Evolutionary conservation across 192 early-diverging fungal species (phyloP).

Genomic region (Linderina pennispora): DNA sequence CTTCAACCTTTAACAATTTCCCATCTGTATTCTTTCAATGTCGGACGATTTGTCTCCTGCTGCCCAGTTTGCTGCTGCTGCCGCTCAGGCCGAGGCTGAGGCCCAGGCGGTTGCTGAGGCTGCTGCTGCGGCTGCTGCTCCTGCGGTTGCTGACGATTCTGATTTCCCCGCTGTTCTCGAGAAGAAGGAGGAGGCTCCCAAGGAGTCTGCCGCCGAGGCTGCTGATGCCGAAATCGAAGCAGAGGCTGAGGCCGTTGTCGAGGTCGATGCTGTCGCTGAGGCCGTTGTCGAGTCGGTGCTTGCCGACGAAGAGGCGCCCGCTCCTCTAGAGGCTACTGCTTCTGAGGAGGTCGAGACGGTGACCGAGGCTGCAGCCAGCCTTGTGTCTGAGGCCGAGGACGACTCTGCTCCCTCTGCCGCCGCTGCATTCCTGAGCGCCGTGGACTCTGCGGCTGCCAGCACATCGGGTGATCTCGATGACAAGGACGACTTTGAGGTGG

Average conservation of each 20-base stretch:
- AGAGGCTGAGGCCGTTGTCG: not conserved
- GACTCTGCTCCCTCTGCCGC: conserved; percentile 12
- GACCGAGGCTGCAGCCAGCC: not conserved
- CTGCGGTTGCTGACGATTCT: not conserved
- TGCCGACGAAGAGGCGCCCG: not conserved
- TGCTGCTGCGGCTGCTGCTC: conserved; percentile 1
- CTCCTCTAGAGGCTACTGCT: not conserved
- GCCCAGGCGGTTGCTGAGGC: not conserved
- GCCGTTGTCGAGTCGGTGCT: not conserved
- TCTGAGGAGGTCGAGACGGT: not conserved
- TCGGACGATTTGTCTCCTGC: conserved; percentile 30
- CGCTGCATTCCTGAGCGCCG: conserved; percentile 21
- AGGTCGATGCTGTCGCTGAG: not conserved
- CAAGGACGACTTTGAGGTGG: not conserved
- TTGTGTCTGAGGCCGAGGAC: not conserved
- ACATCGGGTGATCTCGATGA: conserved; percentile 1
- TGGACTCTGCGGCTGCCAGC: conserved; percentile 34
- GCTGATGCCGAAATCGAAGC: not conserved
- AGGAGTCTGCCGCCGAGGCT: not conserved
- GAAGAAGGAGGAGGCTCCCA: too few species aligned
- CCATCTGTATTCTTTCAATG: conserved; percentile 11
- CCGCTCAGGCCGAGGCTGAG: conserved; percentile 2
- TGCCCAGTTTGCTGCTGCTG: conserved; percentile 40
- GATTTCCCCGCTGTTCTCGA: not conserved
- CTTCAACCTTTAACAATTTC: too few species aligned